These are phyloP conservation scores for Paecilomyces formosus DNA, from an alignment of 2,329 filamentous ascomycete genomes.

Conservation along the genomic window DNA sequence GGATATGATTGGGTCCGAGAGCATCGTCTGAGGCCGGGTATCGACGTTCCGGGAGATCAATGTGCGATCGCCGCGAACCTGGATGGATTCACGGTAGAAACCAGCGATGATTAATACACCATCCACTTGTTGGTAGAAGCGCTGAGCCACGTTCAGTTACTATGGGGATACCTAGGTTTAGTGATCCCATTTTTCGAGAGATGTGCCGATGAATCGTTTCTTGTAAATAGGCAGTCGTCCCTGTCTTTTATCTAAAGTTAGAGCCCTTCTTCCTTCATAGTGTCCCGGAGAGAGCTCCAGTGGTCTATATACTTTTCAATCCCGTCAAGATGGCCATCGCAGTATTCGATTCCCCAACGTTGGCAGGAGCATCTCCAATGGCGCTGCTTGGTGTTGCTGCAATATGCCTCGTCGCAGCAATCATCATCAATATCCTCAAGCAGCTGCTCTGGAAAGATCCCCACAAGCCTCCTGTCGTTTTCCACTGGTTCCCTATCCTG, in stretches of 20 bases:
- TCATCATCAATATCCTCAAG: not conserved
- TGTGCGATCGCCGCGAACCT: not conserved
- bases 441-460: constrained; percentile 48
- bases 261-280: not conserved
- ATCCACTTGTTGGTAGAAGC: not conserved
- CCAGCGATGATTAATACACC: not conserved
- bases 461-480: constrained; percentile 71
- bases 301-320: not conserved
- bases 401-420: not conserved
- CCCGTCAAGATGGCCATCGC: not conserved
- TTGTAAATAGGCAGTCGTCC: not conserved
- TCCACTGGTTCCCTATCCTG: constrained; percentile 63
- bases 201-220: not conserved
- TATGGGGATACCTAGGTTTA: not conserved
- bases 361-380: not conserved
- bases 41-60: not conserved
- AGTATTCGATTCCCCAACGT: not conserved
- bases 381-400: not conserved
- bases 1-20: not conserved
- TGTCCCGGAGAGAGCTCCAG: not conserved
- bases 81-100: not conserved
- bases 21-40: not conserved
- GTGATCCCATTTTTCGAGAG: not conserved
- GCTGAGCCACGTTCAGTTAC: not conserved
- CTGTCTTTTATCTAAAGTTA: not conserved